phyloP scores from a whole-genome alignment of 768 basidiomycete species.

The Trametes villosa region DNA sequence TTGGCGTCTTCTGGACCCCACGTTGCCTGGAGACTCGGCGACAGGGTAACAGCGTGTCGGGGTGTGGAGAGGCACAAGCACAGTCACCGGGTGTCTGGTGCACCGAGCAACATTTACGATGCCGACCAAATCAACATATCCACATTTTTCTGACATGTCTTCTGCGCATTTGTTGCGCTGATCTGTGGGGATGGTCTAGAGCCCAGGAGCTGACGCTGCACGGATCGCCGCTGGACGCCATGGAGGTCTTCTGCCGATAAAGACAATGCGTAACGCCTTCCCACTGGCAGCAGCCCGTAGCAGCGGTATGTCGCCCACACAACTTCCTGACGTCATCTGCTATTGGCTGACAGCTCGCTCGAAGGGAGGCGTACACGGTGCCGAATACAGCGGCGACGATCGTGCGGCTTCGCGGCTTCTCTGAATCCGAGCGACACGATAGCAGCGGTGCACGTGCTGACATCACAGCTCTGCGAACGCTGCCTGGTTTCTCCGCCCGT shows the following conservation, averaged over 20 bases:
- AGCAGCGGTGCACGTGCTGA: slow-evolving; percentile 1
- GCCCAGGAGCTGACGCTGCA: background rate
- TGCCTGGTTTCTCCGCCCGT: background rate
- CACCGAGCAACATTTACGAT: too few relatives aligned
- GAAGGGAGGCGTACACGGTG: slow-evolving; percentile 11
- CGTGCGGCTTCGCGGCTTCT: slow-evolving; percentile 14
- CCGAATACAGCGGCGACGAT: slow-evolving; percentile 23
- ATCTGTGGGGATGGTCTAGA: background rate
- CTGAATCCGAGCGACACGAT: background rate
- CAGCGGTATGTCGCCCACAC: slow-evolving; percentile 2
- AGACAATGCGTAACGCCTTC: background rate
- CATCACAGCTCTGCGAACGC: background rate
- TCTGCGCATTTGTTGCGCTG: background rate
- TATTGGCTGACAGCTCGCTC: slow-evolving; percentile 14
- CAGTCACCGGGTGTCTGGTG: too few relatives aligned
- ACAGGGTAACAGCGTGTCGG: background rate
- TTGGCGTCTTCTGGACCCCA: background rate
- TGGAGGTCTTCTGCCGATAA: slow-evolving; percentile 2
- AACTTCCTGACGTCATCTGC: slow-evolving; percentile 18
- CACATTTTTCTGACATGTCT: background rate
- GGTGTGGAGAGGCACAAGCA: background rate
- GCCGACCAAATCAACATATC: background rate
- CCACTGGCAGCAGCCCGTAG: background rate
- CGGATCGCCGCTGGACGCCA: background rate
- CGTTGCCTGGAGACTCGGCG: background rate